These are phyloP conservation scores for Talaromyces marneffei DNA, from an alignment of 2,329 filamentous ascomycete genomes.

Conservation along the genomic window DNA sequence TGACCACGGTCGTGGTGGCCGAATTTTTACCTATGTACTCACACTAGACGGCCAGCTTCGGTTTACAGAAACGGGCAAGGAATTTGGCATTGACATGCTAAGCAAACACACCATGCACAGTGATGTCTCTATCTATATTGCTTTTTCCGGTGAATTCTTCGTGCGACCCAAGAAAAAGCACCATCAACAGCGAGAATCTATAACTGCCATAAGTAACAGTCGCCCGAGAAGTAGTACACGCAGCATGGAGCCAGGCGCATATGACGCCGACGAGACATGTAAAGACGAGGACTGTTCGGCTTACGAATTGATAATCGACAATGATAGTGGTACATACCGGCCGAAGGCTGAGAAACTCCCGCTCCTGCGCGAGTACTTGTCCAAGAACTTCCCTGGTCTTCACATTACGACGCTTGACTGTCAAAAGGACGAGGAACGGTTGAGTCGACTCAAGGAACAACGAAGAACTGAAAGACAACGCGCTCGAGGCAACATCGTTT, in stretches of 20 bases:
- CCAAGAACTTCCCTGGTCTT: conserved; percentile 69
- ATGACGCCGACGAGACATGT: not conserved
- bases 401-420: conserved; percentile 70
- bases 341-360: conserved; percentile 74
- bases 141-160: conserved; percentile 90
- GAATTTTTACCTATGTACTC: conserved; percentile 86
- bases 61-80: conserved; percentile 92
- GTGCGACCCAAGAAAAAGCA: conserved; percentile 60
- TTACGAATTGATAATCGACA: conserved; percentile 90
- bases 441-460: conserved; percentile 67
- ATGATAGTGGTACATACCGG: conserved; percentile 88
- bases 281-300: conserved; percentile 43
- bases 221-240: not conserved
- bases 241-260: not conserved
- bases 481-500: conserved; percentile 49
- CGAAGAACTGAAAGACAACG: conserved; percentile 70
- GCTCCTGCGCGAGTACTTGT: conserved; percentile 63
- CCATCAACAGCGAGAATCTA: conserved; percentile 33
- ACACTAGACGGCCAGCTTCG: conserved; percentile 80
- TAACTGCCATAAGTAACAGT: conserved; percentile 22
- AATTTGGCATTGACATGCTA: conserved; percentile 88
- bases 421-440: conserved; percentile 62
- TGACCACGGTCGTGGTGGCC: conserved; percentile 77
- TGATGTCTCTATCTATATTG: conserved; percentile 84
- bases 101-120: conserved; percentile 98